phyloP scores from a whole-genome alignment of 306 rosid genomes.

The Dalbergia cultrata region DNA sequence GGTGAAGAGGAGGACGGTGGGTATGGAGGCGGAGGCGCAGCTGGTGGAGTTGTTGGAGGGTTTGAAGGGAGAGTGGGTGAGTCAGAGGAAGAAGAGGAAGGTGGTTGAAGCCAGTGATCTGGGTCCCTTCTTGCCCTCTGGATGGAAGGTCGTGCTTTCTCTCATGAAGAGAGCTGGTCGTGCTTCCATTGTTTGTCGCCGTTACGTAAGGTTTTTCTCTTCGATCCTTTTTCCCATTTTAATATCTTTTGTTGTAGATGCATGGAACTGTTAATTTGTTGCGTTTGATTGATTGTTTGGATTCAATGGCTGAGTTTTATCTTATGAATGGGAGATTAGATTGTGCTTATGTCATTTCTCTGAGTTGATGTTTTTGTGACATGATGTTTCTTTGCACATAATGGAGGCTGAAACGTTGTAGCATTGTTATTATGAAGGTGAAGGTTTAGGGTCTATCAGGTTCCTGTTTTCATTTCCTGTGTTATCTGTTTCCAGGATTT shows the following conservation, averaged over 20 bases:
- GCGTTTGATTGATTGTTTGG: conserved; percentile 13
- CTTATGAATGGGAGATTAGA: background rate
- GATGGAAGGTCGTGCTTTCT: conserved; percentile 72
- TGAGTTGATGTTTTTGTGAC: background rate
- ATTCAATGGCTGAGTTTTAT: background rate
- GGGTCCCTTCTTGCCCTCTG: conserved; percentile 58
- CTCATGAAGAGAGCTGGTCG: conserved; percentile 62
- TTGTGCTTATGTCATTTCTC: background rate
- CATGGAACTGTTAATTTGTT: background rate
- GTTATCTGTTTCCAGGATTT: too few relatives aligned
- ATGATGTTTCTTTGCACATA: conserved; percentile 27
- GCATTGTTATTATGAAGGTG: background rate
- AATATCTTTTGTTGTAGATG: background rate
- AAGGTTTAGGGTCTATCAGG: too few relatives aligned
- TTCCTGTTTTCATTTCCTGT: too few relatives aligned
- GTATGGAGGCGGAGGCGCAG: conserved; percentile 61
- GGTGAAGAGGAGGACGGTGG: conserved; percentile 69
- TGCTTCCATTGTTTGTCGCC: conserved; percentile 60
- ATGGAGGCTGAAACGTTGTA: conserved; percentile 12
- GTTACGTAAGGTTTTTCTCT: conserved; percentile 69
- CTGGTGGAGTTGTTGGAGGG: conserved; percentile 65
- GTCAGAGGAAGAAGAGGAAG: conserved; percentile 74
- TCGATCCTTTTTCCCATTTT: conserved; percentile 12
- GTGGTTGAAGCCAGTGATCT: conserved; percentile 62
- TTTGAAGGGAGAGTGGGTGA: conserved; percentile 74